Evolutionary conservation across 768 basidiomycete genomes (phyloP), one percentile per base, ranked within the genome.

Genomic region (Cystofilobasidium bisporidii): DNA sequence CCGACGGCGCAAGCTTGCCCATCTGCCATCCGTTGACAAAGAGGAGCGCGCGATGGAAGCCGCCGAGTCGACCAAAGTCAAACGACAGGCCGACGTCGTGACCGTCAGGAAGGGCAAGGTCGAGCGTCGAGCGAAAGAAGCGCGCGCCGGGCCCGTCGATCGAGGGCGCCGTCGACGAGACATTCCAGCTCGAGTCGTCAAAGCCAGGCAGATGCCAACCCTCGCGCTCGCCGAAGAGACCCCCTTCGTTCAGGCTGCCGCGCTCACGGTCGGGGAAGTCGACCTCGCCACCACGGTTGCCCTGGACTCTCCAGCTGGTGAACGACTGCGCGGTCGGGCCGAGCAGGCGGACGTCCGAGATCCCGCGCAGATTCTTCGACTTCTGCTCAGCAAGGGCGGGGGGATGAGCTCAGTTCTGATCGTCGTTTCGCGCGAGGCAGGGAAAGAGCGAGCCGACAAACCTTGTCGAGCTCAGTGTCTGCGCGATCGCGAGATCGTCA

Each of bases 1-100:
- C 24, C 12, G 26, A 48, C 41, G 43, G 26, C 33, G 43, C 45
- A 17, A 63, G 17, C 61, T 48, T 47, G 26, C 61, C 61, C 12
- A 63, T 33, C 45, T 63, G 61, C 61, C 61, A 63, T 10, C 61
- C 61, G 18, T 63, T 63, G 9, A 63, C 48, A 26, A 30, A 63
- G 6, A 63, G 45, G 30, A 30, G 30, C 1, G 45, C 61, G 28
- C 61, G 61, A 24, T 63, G 48, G 22, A 28, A 28, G 1, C 45
- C 61, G 20, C 48, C 48, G 28, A 48, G 45, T n/a, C 22, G 20
- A 8, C 24, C 48, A 30, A 63, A 63, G n/a, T 17, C 28, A 30
- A 63, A 53, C 20, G 41, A 47, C 45, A 63, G 22, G 36, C 36
- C 28, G 2, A 38, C 48, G n/a, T 63, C 61, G 28, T n/a, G 45